Percentiles rank a stretch among this genome's conserved stretches.
Evolutionary conservation across 495 filamentous ascomycete genomes (phyloP).

Genomic region (Aspergillus heteromorphus): DNA sequence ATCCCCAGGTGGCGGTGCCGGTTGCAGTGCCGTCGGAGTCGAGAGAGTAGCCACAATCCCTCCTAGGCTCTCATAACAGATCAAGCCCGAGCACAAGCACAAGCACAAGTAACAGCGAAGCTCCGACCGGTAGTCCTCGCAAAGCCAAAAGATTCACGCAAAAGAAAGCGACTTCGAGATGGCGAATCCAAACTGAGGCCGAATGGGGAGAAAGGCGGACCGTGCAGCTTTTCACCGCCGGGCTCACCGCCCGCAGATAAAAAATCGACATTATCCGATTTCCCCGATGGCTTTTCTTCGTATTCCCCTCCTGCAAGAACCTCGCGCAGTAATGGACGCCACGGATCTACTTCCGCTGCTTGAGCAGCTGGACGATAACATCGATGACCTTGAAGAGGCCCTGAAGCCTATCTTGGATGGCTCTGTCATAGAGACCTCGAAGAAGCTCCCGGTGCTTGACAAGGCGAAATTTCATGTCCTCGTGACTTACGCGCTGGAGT

Average conservation of each 20-base stretch:
- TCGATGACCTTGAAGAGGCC: slow-evolving; percentile 71
- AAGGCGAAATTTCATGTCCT: slow-evolving; percentile 88
- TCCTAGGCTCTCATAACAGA: not conserved
- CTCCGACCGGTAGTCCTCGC: not conserved
- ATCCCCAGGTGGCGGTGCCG: too few species aligned
- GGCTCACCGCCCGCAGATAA: slow-evolving; percentile 18
- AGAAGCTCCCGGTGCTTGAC: slow-evolving; percentile 83
- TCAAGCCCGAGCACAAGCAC: not conserved
- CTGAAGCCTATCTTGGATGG: slow-evolving; percentile 61
- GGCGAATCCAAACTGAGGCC: not conserved
- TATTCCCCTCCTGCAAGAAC: slow-evolving; percentile 2
- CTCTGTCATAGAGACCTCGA: slow-evolving; percentile 59
- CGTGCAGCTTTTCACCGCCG: slow-evolving; percentile 10
- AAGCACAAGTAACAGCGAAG: not conserved
- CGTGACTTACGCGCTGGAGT: slow-evolving; percentile 81
- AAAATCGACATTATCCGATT: slow-evolving; percentile 13
- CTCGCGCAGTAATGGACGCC: slow-evolving; percentile 35
- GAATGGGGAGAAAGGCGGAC: slow-evolving; percentile 5
- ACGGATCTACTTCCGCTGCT: slow-evolving; percentile 48
- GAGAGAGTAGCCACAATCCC: not conserved
- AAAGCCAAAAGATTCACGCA: not conserved
- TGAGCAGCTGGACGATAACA: slow-evolving; percentile 65
- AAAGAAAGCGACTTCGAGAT: not conserved
- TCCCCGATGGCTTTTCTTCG: not conserved
- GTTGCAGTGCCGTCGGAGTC: not conserved